Conservation (phyloP, 2,329 filamentous ascomycete species). For the Arthrobotrys entomopaga region DNA sequence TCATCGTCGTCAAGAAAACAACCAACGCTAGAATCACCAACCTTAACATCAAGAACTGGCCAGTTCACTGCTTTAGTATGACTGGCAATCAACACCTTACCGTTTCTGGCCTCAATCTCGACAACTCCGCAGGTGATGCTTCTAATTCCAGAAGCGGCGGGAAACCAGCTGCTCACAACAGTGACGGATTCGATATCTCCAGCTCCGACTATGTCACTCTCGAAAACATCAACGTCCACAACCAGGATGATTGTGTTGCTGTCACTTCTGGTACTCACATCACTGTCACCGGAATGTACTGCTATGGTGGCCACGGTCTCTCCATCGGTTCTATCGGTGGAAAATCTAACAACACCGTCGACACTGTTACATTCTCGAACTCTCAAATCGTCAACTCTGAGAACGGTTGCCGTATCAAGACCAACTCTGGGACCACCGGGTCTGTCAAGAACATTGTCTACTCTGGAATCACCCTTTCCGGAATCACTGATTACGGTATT, state of each 20-base stretch:
- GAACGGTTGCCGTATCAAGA: conserved; percentile 69
- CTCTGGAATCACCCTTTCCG: conserved; percentile 63
- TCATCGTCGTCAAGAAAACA: conserved; percentile 66
- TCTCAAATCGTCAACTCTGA: conserved; percentile 67
- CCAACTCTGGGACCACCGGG: conserved; percentile 65
- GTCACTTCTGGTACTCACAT: conserved; percentile 68
- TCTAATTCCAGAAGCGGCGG: conserved; percentile 43
- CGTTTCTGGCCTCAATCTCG: conserved; percentile 62
- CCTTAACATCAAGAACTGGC: conserved; percentile 64
- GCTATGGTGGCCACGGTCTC: conserved; percentile 65
- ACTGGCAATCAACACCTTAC: conserved; percentile 61
- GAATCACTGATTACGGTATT: conserved; percentile 35
- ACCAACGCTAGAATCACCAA: conserved; percentile 62
- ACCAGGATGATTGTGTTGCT: conserved; percentile 72
- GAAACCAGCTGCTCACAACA: conserved; percentile 64
- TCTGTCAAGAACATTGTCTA: conserved; percentile 64
- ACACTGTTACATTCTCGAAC: conserved; percentile 66
- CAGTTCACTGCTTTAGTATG: conserved; percentile 64
- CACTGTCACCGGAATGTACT: conserved; percentile 64
- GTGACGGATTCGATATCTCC: conserved; percentile 71
- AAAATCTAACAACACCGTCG: conserved; percentile 67
- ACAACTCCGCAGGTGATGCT: conserved; percentile 60
- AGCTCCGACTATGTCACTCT: conserved; percentile 67
- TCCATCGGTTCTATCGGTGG: conserved; percentile 66
- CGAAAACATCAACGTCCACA: conserved; percentile 67